Conservation (phyloP, 768 basidiomycete species). For the Trametes coccinea region DNA sequence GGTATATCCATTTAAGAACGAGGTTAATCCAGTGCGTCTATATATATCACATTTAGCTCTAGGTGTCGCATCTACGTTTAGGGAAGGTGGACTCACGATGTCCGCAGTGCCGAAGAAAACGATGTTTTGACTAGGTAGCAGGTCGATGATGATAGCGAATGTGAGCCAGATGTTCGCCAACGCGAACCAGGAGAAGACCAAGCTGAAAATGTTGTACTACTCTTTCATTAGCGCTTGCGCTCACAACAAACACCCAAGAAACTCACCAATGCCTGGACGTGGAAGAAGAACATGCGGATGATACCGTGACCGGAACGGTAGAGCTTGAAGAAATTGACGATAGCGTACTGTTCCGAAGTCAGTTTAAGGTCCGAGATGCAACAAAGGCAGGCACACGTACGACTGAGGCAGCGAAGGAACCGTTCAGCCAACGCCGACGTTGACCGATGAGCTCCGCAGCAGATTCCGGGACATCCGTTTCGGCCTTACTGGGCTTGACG, state of each 20-base stretch:
- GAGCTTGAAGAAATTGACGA: slow-evolving; percentile 91
- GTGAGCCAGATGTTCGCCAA: slow-evolving; percentile 92
- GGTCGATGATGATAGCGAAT: slow-evolving; percentile 93
- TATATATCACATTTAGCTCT: background rate
- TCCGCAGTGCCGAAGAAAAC: slow-evolving; percentile 69
- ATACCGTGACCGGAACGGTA: slow-evolving; percentile 87
- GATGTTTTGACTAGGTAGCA: slow-evolving; percentile 57
- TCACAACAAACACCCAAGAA: background rate
- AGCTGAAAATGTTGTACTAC: slow-evolving; percentile 81
- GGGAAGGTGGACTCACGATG: slow-evolving; percentile 52
- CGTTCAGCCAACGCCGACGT: slow-evolving; percentile 95
- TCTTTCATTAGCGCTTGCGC: background rate
- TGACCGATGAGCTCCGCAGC: slow-evolving; percentile 93
- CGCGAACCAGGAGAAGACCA: slow-evolving; percentile 93
- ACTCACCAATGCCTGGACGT: slow-evolving; percentile 85
- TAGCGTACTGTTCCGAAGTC: slow-evolving; percentile 60
- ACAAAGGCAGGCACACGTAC: slow-evolving; percentile 44
- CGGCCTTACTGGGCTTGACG: slow-evolving; percentile 94
- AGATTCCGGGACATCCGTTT: slow-evolving; percentile 95
- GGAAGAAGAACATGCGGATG: slow-evolving; percentile 95
- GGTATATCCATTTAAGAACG: slow-evolving; percentile 82
- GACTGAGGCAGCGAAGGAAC: slow-evolving; percentile 90
- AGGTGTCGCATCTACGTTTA: background rate
- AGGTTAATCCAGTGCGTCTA: slow-evolving; percentile 91
- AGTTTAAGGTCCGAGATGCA: background rate